Percentiles rank a stretch among this genome's conserved stretches.
phyloP scores from a whole-genome alignment of 2,329 filamentous ascomycete species.

The Diaporthe ampelina region DNA sequence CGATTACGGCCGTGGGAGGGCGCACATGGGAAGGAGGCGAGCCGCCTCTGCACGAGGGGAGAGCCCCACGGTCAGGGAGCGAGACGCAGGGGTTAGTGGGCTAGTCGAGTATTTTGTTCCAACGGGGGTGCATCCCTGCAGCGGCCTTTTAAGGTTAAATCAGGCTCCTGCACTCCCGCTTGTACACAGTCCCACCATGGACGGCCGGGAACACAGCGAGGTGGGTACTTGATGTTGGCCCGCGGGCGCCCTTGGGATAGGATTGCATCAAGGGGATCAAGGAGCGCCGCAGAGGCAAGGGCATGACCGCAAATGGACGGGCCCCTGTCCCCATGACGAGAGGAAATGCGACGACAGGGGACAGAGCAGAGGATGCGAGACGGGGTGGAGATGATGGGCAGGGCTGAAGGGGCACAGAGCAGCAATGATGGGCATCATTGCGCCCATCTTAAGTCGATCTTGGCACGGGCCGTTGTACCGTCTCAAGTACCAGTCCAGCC shows the following conservation, averaged over 20 bases:
- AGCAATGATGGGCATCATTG: conserved; percentile 31
- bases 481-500: conserved; percentile 33
- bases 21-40: conserved; percentile 38
- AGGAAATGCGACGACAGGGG: conserved; percentile 13
- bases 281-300: conserved; percentile 18
- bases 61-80: conserved; percentile 36
- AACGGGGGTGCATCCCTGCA: conserved; percentile 28
- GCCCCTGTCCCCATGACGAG: conserved; percentile 25
- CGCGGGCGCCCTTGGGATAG: not conserved
- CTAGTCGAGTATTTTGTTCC: conserved; percentile 15
- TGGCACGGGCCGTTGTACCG: conserved; percentile 28
- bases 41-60: conserved; percentile 21
- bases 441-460: conserved; percentile 38
- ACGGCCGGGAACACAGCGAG: not conserved
- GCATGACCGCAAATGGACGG: not conserved
- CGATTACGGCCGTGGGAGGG: conserved; percentile 21
- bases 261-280: conserved; percentile 29
- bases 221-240: not conserved
- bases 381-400: conserved; percentile 33
- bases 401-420: conserved; percentile 25
- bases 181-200: conserved; percentile 8
- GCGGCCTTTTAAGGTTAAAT: conserved; percentile 35
- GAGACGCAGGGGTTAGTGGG: conserved; percentile 25
- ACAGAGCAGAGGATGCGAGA: conserved; percentile 14
- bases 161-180: conserved; percentile 26